These are phyloP conservation scores for Mucor circinelloides DNA, from an alignment of 371 early-diverging fungal species.

Conservation along the genomic window DNA sequence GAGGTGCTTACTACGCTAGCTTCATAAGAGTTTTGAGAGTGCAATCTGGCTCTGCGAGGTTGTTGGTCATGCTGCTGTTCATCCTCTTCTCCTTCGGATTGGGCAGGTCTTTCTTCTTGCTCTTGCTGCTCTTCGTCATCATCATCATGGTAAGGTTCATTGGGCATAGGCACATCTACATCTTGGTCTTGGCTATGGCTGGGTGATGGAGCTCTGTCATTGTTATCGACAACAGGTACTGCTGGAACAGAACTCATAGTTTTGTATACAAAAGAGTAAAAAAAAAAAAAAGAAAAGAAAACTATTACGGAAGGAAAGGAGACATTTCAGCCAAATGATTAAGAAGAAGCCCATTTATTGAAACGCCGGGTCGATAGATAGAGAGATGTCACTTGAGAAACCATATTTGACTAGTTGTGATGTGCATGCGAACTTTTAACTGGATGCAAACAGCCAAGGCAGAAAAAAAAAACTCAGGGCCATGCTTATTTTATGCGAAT, in stretches of 20 bases:
- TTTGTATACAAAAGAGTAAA: not conserved
- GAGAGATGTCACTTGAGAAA: not conserved
- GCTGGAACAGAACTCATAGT: slow-evolving; percentile 6
- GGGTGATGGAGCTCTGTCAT: not conserved
- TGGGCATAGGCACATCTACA: slow-evolving; percentile 16
- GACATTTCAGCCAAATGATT: not conserved
- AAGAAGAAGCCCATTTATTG: not conserved
- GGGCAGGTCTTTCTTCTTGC: slow-evolving; percentile 14
- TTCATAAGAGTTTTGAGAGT: slow-evolving; percentile 20
- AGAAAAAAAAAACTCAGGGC: not conserved
- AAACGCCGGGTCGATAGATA: not conserved
- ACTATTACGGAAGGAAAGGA: no score
- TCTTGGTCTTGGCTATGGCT: not conserved
- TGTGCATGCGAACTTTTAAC: not conserved
- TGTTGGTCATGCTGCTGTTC: not conserved
- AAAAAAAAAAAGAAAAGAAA: no score
- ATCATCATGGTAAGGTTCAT: slow-evolving; percentile 24
- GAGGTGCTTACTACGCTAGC: slow-evolving; percentile 47
- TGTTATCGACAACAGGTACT: not conserved
- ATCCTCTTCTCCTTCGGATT: slow-evolving; percentile 15
- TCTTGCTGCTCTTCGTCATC: slow-evolving; percentile 2
- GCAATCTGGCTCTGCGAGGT: slow-evolving; percentile 1
- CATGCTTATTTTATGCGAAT: not conserved
- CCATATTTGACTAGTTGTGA: not conserved
- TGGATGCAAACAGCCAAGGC: not conserved